Percentiles rank a stretch among this genome's conserved stretches.
These are phyloP conservation scores for Dichotomocladium elegans DNA, from an alignment of 371 early-diverging fungal genomes.

Conservation along the genomic window DNA sequence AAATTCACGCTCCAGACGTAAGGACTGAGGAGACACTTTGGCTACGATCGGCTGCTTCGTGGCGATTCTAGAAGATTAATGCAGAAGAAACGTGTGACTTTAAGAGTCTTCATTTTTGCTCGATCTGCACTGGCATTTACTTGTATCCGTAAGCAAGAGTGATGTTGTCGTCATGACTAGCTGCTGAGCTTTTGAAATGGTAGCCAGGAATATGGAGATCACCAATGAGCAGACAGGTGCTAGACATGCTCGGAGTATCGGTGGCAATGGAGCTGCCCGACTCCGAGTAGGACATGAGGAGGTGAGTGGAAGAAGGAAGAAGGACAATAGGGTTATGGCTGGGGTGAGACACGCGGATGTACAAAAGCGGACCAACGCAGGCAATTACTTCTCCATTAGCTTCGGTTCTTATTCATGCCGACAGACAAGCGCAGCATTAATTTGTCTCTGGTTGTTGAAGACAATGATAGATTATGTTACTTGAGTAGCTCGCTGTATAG, in stretches of 20 bases:
- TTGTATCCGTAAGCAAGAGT: constrained; percentile 35
- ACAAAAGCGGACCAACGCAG: too few species aligned
- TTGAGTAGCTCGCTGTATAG: too few species aligned
- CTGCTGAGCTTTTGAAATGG: constrained; percentile 29
- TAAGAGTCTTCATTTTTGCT: not conserved
- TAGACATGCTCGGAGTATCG: not conserved
- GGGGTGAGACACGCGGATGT: too few species aligned
- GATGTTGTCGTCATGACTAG: constrained; percentile 32
- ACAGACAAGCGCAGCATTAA: too few species aligned
- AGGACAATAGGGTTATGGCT: too few species aligned
- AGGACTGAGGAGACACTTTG: constrained; percentile 34
- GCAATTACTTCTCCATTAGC: too few species aligned
- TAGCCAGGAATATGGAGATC: constrained; percentile 35
- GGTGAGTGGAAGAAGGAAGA: not conserved
- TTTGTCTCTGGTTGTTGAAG: too few species aligned
- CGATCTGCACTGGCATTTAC: constrained; percentile 10
- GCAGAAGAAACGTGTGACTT: not conserved
- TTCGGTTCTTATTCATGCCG: too few species aligned
- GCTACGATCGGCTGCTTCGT: constrained; percentile 31
- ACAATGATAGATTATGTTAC: too few species aligned
- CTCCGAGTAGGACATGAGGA: not conserved
- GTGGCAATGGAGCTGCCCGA: constrained; percentile 1
- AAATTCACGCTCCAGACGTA: constrained; percentile 39
- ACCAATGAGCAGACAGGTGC: not conserved
- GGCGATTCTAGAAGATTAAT: not conserved